Evolutionary conservation across 176 grass and related monocot species (phyloP), one percentile per base, ranked within the genome.

Genomic region (Zea luxurians): DNA sequence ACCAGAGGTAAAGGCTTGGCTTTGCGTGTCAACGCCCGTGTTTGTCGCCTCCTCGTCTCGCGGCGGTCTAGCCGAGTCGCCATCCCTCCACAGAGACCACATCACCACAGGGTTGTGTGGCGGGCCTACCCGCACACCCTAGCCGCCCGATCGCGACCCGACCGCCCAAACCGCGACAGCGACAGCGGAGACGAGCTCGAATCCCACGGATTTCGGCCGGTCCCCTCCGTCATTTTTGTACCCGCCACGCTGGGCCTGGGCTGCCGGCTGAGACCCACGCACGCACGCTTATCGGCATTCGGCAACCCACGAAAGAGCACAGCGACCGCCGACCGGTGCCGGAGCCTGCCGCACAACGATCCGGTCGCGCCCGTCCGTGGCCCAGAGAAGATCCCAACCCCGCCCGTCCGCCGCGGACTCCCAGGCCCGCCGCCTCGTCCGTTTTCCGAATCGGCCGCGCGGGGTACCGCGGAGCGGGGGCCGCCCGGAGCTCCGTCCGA

Each of bases 51-150:
- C 21, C 68, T 52, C 46, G 36, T 8, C 47, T 37, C 4, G 36
- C 62, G 61, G 76, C 46, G 13, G 47, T 37, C 70, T 53, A 27
- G 21, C 46, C 76, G 61, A 40, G 62, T 71, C 73, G 72, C 71
- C 72, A 67, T 86, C 71, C 49, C 3, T 49, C 49, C 49, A 16
- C 3, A 15, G 12, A 2, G 44, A 6, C 27, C 27, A 27, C 27
- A 27, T 27, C 27, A 27, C 27, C 27, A 27, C 27, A 27, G 27
- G 27, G 27, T 0, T 27, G 27, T 27, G 27, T 27, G 7, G 46
- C 7, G 48, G 49, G 13, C 13, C 75, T 21, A 20, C 58, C 45
- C 52, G 16, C 16, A 49, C 71, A 21, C 62, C 37, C 0, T 15
- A 47, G 60, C 48, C 76, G 37, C 5, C 37, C 37, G 8, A 68